These are phyloP conservation scores for Eucalyptus melliodora DNA, from an alignment of 345 rosid species.

Conservation along the genomic window DNA sequence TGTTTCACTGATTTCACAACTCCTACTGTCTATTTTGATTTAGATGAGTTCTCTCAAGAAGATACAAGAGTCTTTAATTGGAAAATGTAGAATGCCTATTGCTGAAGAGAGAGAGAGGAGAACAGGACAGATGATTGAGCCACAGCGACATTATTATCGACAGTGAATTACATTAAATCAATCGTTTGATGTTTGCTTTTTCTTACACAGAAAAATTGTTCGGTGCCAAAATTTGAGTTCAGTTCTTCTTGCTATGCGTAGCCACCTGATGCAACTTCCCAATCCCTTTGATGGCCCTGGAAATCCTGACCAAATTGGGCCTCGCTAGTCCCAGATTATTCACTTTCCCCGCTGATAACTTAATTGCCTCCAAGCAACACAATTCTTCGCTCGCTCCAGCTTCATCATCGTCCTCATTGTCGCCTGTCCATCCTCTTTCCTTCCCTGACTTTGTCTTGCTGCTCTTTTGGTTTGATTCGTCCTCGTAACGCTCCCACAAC, in stretches of 20 bases:
- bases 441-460: constrained; percentile 6
- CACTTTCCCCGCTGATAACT: constrained; percentile 84
- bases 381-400: constrained; percentile 12
- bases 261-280: constrained; percentile 56
- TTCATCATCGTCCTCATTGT: constrained; percentile 38
- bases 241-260: constrained; percentile 1
- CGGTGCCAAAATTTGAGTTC: not conserved
- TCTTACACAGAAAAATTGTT: not conserved
- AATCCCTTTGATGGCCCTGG: constrained; percentile 63
- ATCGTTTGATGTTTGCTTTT: not conserved
- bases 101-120: not conserved
- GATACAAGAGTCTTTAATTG: not conserved
- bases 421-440: constrained; percentile 13
- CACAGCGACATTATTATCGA: not conserved
- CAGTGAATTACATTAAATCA: not conserved
- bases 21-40: not conserved
- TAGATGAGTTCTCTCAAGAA: not conserved
- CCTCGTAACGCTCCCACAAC: constrained; percentile 77
- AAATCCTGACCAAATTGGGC: constrained; percentile 57
- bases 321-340: constrained; percentile 58
- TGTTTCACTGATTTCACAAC: not conserved
- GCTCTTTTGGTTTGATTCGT: constrained; percentile 16
- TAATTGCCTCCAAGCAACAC: constrained; percentile 76
- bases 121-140: not conserved
- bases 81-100: not conserved